Conservation (phyloP, 2,329 filamentous ascomycete genomes). For the Cordyceps farinosa region DNA sequence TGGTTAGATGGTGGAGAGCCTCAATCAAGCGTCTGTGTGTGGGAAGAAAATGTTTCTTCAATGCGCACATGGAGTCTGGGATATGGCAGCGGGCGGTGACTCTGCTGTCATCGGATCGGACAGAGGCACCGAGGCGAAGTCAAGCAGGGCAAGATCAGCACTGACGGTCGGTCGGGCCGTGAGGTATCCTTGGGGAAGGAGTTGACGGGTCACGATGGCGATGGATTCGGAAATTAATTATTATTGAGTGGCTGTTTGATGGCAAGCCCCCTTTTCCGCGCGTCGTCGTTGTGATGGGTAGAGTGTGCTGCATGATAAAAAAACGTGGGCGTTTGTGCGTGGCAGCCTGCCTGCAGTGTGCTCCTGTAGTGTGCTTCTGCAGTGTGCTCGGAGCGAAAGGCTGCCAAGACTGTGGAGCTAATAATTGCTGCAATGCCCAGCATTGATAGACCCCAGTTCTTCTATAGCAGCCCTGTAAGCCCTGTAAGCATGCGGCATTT, state of each 20-base stretch:
- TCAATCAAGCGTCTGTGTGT: background rate
- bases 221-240: constrained; percentile 5
- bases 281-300: background rate
- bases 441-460: background rate
- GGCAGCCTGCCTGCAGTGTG: background rate
- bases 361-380: too few species aligned
- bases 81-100: background rate
- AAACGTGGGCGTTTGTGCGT: background rate
- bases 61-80: constrained; percentile 7
- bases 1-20: constrained; percentile 4
- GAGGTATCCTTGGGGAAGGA: background rate
- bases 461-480: background rate
- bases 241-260: background rate
- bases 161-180: background rate
- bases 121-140: background rate
- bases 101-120: constrained; percentile 11
- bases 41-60: background rate
- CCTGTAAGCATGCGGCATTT: background rate
- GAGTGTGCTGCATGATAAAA: background rate
- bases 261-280: background rate
- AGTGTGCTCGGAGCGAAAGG: background rate
- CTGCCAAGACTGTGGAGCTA: too few species aligned
- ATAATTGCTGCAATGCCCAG: background rate
- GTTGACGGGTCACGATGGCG: background rate
- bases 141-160: constrained; percentile 7